Conservation (phyloP, 2,329 filamentous ascomycete species). For the Lithohypha guttulata region DNA sequence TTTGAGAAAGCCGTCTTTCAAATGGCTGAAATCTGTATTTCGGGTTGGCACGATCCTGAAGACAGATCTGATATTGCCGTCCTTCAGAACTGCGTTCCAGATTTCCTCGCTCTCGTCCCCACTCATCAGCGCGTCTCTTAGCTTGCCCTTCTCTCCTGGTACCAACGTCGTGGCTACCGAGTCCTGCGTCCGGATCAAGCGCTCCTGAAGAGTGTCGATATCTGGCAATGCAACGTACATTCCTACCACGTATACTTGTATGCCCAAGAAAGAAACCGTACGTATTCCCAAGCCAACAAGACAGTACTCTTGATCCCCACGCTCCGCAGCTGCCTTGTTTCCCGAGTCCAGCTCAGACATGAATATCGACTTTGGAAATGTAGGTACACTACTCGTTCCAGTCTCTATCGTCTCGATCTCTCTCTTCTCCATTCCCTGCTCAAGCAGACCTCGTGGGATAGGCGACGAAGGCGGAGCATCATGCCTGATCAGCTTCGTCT, state of each 20-base stretch:
- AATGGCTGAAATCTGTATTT: constrained; percentile 86
- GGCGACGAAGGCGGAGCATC: constrained; percentile 34
- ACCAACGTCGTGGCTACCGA: constrained; percentile 69
- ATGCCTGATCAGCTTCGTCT: constrained; percentile 26
- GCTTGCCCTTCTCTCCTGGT: constrained; percentile 63
- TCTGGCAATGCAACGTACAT: constrained; percentile 81
- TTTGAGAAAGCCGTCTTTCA: constrained; percentile 83
- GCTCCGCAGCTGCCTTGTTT: constrained; percentile 27
- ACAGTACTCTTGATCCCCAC: constrained; percentile 60
- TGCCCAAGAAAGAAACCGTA: constrained; percentile 76
- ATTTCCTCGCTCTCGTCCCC: constrained; percentile 56
- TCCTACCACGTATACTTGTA: constrained; percentile 91
- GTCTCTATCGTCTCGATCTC: constrained; percentile 68
- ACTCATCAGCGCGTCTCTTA: constrained; percentile 61
- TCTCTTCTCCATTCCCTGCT: constrained; percentile 37
- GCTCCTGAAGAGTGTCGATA: constrained; percentile 66
- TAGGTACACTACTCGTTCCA: constrained; percentile 66
- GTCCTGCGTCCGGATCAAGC: constrained; percentile 54
- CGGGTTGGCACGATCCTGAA: constrained; percentile 82
- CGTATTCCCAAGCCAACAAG: constrained; percentile 79
- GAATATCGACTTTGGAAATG: constrained; percentile 63
- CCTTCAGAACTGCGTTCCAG: constrained; percentile 61
- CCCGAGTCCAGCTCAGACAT: constrained; percentile 39
- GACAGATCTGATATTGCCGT: constrained; percentile 59
- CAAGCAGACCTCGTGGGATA: constrained; percentile 25